Evolutionary conservation across 371 early-diverging fungal genomes (phyloP).

Genomic region (Circinella umbellata): DNA sequence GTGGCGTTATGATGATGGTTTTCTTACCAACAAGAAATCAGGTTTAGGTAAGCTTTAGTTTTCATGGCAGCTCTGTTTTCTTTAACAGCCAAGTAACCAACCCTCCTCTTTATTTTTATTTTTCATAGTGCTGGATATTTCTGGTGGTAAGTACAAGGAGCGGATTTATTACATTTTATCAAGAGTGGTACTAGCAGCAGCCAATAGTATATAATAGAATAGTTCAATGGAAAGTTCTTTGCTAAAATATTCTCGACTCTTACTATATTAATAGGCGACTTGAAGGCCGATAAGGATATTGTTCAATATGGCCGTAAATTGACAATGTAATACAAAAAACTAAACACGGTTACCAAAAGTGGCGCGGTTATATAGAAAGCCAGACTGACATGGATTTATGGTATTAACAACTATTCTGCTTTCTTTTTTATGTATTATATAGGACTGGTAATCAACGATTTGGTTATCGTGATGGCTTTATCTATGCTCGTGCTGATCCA

Average conservation of each 20-base stretch:
- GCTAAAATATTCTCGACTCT: neutral
- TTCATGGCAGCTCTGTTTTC: neutral
- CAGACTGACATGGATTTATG: constrained; percentile 7
- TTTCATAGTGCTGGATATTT: constrained; percentile 39
- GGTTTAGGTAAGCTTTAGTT: constrained; percentile 22
- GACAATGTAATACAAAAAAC: constrained; percentile 35
- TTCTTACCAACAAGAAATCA: constrained; percentile 31
- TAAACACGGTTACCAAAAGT: constrained; percentile 1
- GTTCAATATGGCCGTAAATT: constrained; percentile 46
- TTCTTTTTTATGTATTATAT: neutral
- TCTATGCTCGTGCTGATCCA: constrained; percentile 47
- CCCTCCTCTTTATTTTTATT: neutral
- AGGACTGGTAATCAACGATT: constrained; percentile 55
- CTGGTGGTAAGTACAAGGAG: constrained; percentile 46
- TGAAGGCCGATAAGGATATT: constrained; percentile 31
- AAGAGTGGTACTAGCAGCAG: neutral
- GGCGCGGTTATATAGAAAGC: neutral
- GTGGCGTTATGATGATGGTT: constrained; percentile 33
- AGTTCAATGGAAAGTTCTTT: neutral
- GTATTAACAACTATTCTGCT: neutral
- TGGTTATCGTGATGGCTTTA: constrained; percentile 45
- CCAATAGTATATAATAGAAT: neutral
- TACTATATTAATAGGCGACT: constrained; percentile 29
- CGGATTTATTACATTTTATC: neutral
- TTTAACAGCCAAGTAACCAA: neutral